A percentile compares a stretch with the other conserved stretches of the same genome.
phyloP scores from a whole-genome alignment of 2,329 filamentous ascomycete genomes.

The Beauveria pseudobassiana region DNA sequence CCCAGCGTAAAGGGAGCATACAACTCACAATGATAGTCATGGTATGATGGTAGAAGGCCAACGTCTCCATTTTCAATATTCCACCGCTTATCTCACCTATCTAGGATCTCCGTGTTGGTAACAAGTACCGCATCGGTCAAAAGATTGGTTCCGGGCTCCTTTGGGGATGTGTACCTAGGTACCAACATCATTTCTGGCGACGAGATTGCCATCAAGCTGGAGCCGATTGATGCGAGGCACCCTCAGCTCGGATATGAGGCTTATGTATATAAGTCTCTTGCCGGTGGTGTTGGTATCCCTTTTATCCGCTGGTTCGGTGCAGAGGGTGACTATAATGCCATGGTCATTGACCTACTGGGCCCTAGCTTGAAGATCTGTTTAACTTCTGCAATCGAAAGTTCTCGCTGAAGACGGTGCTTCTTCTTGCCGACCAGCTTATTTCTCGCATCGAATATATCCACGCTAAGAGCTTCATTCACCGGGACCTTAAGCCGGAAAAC shows the following conservation, averaged over 20 bases:
- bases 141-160: slow-evolving; percentile 97
- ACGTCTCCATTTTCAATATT: not conserved
- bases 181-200: slow-evolving; percentile 99
- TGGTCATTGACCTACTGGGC: slow-evolving; percentile 95
- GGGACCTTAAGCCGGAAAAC: slow-evolving; percentile 99
- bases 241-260: slow-evolving; percentile 98
- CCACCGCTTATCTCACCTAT: not conserved
- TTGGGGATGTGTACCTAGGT: slow-evolving; percentile 97
- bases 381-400: slow-evolving; percentile 99
- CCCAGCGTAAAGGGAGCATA: too few relatives aligned
- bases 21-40: slow-evolving; percentile 45
- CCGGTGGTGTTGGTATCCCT: slow-evolving; percentile 93
- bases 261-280: slow-evolving; percentile 82
- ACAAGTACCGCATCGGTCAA: slow-evolving; percentile 98
- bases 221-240: slow-evolving; percentile 99
- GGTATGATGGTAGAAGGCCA: slow-evolving; percentile 29
- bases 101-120: slow-evolving; percentile 96
- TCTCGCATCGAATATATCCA: slow-evolving; percentile 99
- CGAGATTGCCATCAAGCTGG: slow-evolving; percentile 99
- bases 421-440: slow-evolving; percentile 95
- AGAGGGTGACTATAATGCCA: slow-evolving; percentile 99
- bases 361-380: slow-evolving; percentile 97
- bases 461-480: slow-evolving; percentile 98
- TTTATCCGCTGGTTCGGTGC: slow-evolving; percentile 99
- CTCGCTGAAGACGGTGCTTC: slow-evolving; percentile 93